Percentiles rank a stretch among this genome's conserved stretches.
phyloP scores from a whole-genome alignment of 2,329 filamentous ascomycete species.

The Fusarium anguioides region DNA sequence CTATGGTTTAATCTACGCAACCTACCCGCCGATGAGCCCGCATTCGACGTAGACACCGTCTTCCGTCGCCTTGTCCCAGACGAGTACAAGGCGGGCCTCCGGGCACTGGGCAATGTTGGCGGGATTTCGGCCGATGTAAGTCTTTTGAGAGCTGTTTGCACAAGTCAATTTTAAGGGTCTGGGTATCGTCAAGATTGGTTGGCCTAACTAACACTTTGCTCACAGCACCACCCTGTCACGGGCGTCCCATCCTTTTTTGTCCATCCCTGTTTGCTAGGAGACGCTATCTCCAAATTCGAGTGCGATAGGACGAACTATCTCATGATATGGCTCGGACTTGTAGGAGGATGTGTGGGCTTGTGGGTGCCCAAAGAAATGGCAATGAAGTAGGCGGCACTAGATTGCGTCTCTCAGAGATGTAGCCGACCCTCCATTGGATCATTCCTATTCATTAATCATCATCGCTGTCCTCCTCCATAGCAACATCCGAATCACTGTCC shows the following conservation, averaged over 20 bases:
- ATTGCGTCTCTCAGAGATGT: conserved; percentile 29
- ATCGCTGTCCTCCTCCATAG: conserved; percentile 77
- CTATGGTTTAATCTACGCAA: conserved; percentile 78
- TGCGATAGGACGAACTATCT: conserved; percentile 77
- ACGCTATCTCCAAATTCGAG: conserved; percentile 77
- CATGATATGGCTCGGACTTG: conserved; percentile 87
- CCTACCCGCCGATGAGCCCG: conserved; percentile 64
- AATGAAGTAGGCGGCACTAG: conserved; percentile 45
- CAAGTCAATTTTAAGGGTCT: conserved; percentile 47
- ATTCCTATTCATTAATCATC: conserved; percentile 71
- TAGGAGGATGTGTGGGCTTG: conserved; percentile 83
- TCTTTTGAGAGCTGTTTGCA: conserved; percentile 49
- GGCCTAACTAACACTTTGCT: conserved; percentile 54
- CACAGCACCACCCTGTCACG: conserved; percentile 83
- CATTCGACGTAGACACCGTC: conserved; percentile 74
- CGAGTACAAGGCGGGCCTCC: conserved; percentile 70
- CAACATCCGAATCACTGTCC: conserved; percentile 74
- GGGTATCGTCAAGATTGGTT: conserved; percentile 47
- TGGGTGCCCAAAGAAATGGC: conserved; percentile 79
- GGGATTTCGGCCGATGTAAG: conserved; percentile 82
- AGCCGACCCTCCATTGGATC: conserved; percentile 32
- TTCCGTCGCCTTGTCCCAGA: conserved; percentile 77
- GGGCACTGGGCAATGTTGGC: conserved; percentile 71
- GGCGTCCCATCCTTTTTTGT: conserved; percentile 86
- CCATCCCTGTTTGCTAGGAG: conserved; percentile 89